phyloP scores from a whole-genome alignment of 495 filamentous ascomycete species.

The Daldinia bambusicola region DNA sequence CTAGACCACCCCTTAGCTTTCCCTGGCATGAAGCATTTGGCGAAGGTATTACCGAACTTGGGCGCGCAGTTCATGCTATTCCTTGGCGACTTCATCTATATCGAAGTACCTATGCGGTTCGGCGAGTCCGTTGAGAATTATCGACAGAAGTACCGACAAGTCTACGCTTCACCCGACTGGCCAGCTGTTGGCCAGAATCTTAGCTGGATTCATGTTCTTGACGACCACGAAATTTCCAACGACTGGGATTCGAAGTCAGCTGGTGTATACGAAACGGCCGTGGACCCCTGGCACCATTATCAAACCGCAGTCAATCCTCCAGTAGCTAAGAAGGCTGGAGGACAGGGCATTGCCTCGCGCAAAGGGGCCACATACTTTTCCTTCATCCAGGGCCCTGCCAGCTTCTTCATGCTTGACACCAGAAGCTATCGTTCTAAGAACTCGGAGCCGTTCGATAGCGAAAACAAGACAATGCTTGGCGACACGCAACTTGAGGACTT shows the following conservation, averaged over 20 bases:
- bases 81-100: slow-evolving; percentile 98
- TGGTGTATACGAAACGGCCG: slow-evolving; percentile 64
- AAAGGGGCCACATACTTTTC: slow-evolving; percentile 78
- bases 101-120: slow-evolving; percentile 86
- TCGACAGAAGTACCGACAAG: slow-evolving; percentile 88
- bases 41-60: slow-evolving; percentile 69
- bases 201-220: slow-evolving; percentile 94
- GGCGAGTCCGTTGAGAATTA: slow-evolving; percentile 78
- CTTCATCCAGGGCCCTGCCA: slow-evolving; percentile 88
- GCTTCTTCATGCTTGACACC: slow-evolving; percentile 95
- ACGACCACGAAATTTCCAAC: slow-evolving; percentile 93
- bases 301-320: slow-evolving; percentile 88
- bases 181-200: slow-evolving; percentile 70
- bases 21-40: slow-evolving; percentile 77
- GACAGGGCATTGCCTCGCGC: slow-evolving; percentile 46
- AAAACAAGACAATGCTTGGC: slow-evolving; percentile 88
- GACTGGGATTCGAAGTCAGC: slow-evolving; percentile 47
- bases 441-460: slow-evolving; percentile 57
- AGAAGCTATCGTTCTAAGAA: slow-evolving; percentile 81
- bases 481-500: slow-evolving; percentile 79
- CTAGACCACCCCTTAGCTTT: slow-evolving; percentile 83
- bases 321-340: slow-evolving; percentile 55
- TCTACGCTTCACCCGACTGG: slow-evolving; percentile 96
- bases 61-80: slow-evolving; percentile 93
- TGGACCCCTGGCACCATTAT: slow-evolving; percentile 89